A percentile compares a stretch with the other conserved stretches of the same genome.
phyloP scores from a whole-genome alignment of 2,329 filamentous ascomycete species.

The Colletotrichum lupini region DNA sequence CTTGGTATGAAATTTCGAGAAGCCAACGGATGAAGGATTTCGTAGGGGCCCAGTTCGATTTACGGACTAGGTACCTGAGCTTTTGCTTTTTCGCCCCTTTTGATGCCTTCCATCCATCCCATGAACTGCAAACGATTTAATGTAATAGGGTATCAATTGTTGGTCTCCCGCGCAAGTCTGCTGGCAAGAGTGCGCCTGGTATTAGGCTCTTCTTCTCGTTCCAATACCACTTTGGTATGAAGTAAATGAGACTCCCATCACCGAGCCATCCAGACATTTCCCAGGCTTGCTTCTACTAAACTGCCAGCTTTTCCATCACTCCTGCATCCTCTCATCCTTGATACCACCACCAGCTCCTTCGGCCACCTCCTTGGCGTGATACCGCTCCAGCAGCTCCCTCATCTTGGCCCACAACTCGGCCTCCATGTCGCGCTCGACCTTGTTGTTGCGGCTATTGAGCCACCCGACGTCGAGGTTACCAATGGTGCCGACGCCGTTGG shows the following conservation, averaged over 20 bases:
- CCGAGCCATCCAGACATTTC: neutral
- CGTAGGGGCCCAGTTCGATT: no score
- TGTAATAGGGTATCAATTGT: neutral
- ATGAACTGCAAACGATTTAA: neutral
- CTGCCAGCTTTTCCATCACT: neutral
- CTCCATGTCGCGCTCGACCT: conserved; percentile 86
- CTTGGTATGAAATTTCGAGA: no score
- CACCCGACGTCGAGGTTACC: conserved; percentile 83
- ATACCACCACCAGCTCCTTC: conserved; percentile 23
- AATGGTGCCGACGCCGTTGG: conserved; percentile 66
- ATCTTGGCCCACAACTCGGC: conserved; percentile 76
- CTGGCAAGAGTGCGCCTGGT: neutral
- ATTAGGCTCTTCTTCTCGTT: neutral
- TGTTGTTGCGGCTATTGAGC: conserved; percentile 87
- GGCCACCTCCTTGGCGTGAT: conserved; percentile 19
- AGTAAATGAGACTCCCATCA: neutral
- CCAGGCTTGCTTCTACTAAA: neutral
- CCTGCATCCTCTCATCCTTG: conserved; percentile 32
- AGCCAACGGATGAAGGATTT: no score
- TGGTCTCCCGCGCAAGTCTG: neutral
- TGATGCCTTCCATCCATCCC: no score
- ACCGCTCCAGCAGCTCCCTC: conserved; percentile 49
- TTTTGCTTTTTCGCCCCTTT: no score
- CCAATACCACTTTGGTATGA: neutral
- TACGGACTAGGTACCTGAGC: no score